Evolutionary conservation across 208 protist genomes (phyloP).

Genomic region (Leishmania tarentolae): DNA sequence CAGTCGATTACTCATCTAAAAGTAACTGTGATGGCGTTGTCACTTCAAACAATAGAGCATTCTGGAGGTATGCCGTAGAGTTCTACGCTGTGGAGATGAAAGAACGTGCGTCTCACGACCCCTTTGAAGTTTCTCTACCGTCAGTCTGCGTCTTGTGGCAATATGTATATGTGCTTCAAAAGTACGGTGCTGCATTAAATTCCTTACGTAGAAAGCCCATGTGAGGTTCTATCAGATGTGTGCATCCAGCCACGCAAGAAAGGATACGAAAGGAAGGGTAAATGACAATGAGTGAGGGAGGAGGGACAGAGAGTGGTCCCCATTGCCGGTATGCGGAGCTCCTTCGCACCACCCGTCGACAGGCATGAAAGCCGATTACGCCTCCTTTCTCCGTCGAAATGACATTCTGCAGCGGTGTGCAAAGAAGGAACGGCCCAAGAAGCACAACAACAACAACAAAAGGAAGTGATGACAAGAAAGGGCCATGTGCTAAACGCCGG

Average conservation of each 20-base stretch:
- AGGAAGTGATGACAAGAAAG: neutral
- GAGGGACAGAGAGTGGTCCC: neutral
- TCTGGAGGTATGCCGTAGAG: neutral
- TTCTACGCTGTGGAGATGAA: neutral
- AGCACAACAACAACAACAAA: neutral
- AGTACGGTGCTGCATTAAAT: neutral
- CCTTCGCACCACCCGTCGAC: neutral
- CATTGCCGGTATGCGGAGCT: neutral
- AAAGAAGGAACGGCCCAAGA: no score
- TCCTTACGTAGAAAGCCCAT: neutral
- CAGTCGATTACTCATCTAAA: neutral
- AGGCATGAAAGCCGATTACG: neutral
- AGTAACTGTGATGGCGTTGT: neutral
- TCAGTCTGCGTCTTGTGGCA: neutral
- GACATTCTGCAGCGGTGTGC: neutral
- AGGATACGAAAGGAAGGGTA: neutral
- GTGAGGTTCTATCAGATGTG: neutral
- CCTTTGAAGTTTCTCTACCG: neutral
- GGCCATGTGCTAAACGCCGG: neutral
- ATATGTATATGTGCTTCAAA: neutral
- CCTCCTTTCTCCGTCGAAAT: neutral
- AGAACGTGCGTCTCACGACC: neutral
- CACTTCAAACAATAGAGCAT: neutral
- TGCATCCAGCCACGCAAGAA: neutral
- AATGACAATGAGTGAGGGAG: neutral